Percentiles rank a stretch among this genome's conserved stretches.
phyloP scores from a whole-genome alignment of 352 stramenopile species.

The Lagenidium sp. region DNA sequence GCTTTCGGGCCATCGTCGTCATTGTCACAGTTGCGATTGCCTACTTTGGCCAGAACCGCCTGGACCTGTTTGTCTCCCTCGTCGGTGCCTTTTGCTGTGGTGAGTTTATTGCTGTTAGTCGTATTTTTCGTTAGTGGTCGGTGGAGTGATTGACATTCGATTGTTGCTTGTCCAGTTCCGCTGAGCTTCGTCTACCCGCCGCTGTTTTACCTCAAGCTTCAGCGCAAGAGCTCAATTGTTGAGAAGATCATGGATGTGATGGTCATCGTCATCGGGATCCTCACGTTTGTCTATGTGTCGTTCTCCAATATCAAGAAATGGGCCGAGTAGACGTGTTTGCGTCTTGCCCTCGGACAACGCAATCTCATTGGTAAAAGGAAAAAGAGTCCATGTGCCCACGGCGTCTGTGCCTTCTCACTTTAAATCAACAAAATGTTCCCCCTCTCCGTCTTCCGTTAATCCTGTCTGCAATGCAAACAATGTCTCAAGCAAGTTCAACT shows the following conservation, averaged over 20 bases:
- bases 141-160: background rate
- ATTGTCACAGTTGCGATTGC: conserved; percentile 52
- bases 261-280: conserved; percentile 46
- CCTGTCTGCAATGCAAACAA: no score
- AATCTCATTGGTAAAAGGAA: no score
- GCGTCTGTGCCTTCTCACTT: no score
- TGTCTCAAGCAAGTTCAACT: no score
- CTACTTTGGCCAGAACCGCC: conserved; percentile 62
- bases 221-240: conserved; percentile 24
- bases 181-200: conserved; percentile 77
- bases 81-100: conserved; percentile 76
- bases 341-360: no score
- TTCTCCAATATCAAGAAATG: conserved; percentile 71
- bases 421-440: no score
- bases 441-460: no score
- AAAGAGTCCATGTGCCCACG: no score
- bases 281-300: conserved; percentile 80
- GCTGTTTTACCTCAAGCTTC: conserved; percentile 73
- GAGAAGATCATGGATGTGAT: conserved; percentile 52
- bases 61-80: conserved; percentile 81
- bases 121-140: background rate
- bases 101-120: conserved; percentile 17
- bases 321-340: conserved; percentile 18
- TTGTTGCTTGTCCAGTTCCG: conserved; percentile 28
- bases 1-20: conserved; percentile 55